A percentile compares a stretch with the other conserved stretches of the same genome.
Evolutionary conservation across 257 asterid genomes (phyloP).

Genomic region (Solanum raphanifolium): DNA sequence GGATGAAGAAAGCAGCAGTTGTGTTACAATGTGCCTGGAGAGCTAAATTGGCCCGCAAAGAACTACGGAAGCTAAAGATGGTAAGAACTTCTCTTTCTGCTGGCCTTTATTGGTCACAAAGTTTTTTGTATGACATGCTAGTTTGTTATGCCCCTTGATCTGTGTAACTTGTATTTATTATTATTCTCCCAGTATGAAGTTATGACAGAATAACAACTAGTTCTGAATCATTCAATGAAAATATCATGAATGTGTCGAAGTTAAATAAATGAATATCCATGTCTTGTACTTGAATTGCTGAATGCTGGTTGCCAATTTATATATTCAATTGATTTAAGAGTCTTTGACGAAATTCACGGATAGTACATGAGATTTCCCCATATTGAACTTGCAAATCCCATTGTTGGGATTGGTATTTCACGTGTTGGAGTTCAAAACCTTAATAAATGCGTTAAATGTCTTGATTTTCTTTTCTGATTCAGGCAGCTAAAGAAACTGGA

Average conservation of each 20-base stretch:
- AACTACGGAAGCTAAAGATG: slow-evolving; percentile 51
- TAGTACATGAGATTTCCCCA: not conserved
- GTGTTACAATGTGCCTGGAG: slow-evolving; percentile 59
- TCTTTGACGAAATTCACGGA: not conserved
- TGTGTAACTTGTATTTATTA: not conserved
- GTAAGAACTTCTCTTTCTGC: slow-evolving; percentile 25
- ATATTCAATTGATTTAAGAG: not conserved
- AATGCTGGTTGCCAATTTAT: not conserved
- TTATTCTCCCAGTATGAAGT: not conserved
- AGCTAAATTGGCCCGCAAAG: slow-evolving; percentile 36
- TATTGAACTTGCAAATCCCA: not conserved
- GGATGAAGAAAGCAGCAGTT: slow-evolving; percentile 45
- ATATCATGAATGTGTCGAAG: not conserved
- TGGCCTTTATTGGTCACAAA: not conserved
- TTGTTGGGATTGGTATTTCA: not conserved
- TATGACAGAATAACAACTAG: not conserved
- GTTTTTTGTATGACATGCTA: not conserved
- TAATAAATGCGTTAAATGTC: not conserved
- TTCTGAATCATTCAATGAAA: not conserved
- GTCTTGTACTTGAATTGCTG: not conserved
- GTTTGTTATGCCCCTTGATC: not conserved
- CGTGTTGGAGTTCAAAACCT: not conserved
- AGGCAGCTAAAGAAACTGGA: slow-evolving; percentile 91
- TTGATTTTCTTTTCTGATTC: slow-evolving; percentile 5
- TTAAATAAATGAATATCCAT: not conserved